Evolutionary conservation across 345 rosid species (phyloP), one percentile per base, ranked within the genome.

Genomic region (Rhizophora mangle): DNA sequence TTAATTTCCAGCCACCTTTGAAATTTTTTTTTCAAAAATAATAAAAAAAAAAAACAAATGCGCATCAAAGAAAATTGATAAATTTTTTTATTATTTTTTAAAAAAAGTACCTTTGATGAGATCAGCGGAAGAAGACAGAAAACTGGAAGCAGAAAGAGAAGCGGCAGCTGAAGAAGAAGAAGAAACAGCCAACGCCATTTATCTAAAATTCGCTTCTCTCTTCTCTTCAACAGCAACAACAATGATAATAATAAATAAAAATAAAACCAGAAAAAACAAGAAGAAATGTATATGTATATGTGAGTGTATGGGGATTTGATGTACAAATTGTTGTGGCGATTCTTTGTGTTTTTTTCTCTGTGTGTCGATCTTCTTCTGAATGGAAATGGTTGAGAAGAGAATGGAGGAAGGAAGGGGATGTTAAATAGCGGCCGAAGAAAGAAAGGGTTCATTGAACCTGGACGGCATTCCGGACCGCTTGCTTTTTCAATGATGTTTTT

Each of bases 401-500:
- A 36, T 4, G 36, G 36, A 57, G 32, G 53, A 24, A 54, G 62
- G 16, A 26, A 27, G 51, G 30, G 32, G 37, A 10, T 34, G 46
- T 80, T 87, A 84, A 89, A 84, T 87, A 85, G 76, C 15, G 20
- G 59, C 74, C 36, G 6, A 22, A 24, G 3, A 72, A 67, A 29
- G 6, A 68, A 4, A 11, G 15, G 83, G 73, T 81, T 78, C 75
- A 64, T 78, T 82, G 96, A 78, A 89, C 80, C 90, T 84, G 60
- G 90, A 86, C 84, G 80, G 30, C 8, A 59, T 68, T 78, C 11
- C 26, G 58, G 52, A 15, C 62, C 46, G 24, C 20, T 22, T 1
- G 18, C 8, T 8, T 8, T 62, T 60, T 39, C 79, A 53, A 88
- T 93, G 77, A 57, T 0, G 3, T 3, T 2, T 64, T 0, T 70